Conservation (phyloP, 306 rosid species). For the Cajanus cajan region DNA sequence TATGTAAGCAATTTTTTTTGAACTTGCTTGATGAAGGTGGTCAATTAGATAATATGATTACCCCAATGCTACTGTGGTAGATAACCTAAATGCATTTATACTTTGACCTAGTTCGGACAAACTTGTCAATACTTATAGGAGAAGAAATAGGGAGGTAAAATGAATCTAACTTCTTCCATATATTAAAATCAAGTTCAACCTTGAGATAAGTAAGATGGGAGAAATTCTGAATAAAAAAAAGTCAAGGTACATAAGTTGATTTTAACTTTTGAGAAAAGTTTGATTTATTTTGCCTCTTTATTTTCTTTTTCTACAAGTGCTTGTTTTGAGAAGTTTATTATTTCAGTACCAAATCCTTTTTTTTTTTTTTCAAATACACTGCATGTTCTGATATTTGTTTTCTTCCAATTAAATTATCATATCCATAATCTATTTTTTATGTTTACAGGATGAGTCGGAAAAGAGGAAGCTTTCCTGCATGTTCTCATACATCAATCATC, state of each 20-base stretch:
- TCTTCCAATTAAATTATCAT: not conserved
- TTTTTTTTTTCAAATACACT: not conserved
- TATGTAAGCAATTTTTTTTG: not conserved
- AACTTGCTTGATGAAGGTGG: not conserved
- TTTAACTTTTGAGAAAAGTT: not conserved
- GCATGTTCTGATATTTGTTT: not conserved
- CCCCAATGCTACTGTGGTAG: not conserved
- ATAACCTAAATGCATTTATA: not conserved
- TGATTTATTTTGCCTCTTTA: not conserved
- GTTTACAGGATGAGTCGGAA: constrained; percentile 67
- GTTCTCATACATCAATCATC: constrained; percentile 74
- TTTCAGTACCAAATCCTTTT: not conserved
- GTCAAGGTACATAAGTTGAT: not conserved
- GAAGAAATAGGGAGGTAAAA: not conserved
- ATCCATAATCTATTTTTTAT: not conserved
- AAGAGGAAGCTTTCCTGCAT: constrained; percentile 56
- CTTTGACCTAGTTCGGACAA: not conserved
- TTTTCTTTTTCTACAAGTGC: not conserved
- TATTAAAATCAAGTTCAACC: not conserved
- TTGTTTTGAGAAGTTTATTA: not conserved
- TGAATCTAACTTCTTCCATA: not conserved
- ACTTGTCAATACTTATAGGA: not conserved
- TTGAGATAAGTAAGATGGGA: not conserved
- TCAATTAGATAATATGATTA: constrained; percentile 14
- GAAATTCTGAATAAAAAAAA: not conserved